phyloP scores from a whole-genome alignment of 805 yeast genomes.

The Yarrowia sp. region DNA sequence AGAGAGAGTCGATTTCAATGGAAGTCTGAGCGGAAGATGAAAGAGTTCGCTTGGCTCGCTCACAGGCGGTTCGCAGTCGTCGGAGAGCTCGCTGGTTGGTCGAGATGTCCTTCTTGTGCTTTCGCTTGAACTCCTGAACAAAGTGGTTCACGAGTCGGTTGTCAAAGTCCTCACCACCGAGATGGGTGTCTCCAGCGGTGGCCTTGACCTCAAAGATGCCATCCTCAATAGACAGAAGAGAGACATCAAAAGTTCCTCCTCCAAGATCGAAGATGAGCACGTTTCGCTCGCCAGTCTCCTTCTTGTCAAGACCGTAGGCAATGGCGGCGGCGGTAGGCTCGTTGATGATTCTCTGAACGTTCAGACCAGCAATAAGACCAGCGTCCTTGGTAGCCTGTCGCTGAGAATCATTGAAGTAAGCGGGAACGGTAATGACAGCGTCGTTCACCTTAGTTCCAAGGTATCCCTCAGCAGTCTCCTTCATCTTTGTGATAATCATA shows the following conservation, averaged over 20 bases:
- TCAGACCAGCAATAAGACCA: slow-evolving; percentile 14
- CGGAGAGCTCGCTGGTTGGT: slow-evolving; percentile 26
- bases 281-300: slow-evolving; percentile 13
- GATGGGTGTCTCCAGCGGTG: slow-evolving; percentile 18
- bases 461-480: slow-evolving; percentile 17
- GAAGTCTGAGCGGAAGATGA: slow-evolving; percentile 13
- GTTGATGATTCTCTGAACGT: slow-evolving; percentile 11
- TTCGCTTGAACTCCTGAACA: slow-evolving; percentile 24
- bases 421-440: slow-evolving; percentile 15
- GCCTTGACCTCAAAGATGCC: slow-evolving; percentile 12
- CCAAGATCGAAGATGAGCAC: slow-evolving; percentile 18
- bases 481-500: slow-evolving; percentile 12
- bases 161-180: slow-evolving; percentile 18
- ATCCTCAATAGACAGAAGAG: slow-evolving; percentile 8
- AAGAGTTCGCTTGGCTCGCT: slow-evolving; percentile 20
- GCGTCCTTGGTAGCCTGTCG: slow-evolving; percentile 16
- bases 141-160: slow-evolving; percentile 28
- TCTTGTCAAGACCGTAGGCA: slow-evolving; percentile 15
- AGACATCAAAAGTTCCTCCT: slow-evolving; percentile 17
- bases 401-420: slow-evolving; percentile 19
- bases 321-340: slow-evolving; percentile 14
- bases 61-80: slow-evolving; percentile 18
- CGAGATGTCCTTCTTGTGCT: slow-evolving; percentile 20
- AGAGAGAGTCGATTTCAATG: slow-evolving; percentile 15
- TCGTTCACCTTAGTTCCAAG: slow-evolving; percentile 23